Conservation (phyloP, 768 basidiomycete genomes). For the Harrya chromipes region DNA sequence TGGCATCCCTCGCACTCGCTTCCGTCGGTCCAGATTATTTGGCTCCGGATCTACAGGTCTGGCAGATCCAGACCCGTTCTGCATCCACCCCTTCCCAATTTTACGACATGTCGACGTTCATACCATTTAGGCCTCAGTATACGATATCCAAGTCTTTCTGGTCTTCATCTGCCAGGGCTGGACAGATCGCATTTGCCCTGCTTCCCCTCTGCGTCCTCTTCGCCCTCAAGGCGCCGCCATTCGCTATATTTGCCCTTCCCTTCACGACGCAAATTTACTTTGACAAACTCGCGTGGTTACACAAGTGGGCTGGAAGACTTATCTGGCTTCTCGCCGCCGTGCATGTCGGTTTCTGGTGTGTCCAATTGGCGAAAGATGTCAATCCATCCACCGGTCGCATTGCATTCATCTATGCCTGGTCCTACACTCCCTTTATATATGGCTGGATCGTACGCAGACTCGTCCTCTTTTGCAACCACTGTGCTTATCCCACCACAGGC, state of each 20-base stretch:
- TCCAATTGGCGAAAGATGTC: conserved; percentile 56
- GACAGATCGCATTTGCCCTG: conserved; percentile 69
- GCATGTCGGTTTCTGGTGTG: conserved; percentile 68
- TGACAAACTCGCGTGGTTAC: conserved; percentile 71
- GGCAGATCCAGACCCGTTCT: conserved; percentile 35
- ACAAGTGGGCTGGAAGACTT: conserved; percentile 68
- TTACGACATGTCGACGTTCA: conserved; percentile 33
- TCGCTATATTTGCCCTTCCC: conserved; percentile 66
- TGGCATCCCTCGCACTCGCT: conserved; percentile 42
- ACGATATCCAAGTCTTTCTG: conserved; percentile 69
- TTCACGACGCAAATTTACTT: conserved; percentile 63
- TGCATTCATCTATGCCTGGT: conserved; percentile 52
- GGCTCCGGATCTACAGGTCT: conserved; percentile 44
- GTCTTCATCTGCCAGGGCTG: conserved; percentile 65
- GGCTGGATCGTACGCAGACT: conserved; percentile 50
- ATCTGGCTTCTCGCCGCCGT: conserved; percentile 60
- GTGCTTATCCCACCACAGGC: conserved; percentile 38
- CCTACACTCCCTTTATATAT: conserved; percentile 58
- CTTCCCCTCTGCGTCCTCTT: conserved; percentile 68
- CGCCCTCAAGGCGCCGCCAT: conserved; percentile 68
- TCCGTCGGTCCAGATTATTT: conserved; percentile 72
- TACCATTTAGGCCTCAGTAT: conserved; percentile 46
- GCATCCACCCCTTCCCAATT: conserved; percentile 20
- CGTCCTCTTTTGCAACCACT: conserved; percentile 1
- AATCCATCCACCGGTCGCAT: conserved; percentile 39